These are phyloP conservation scores for Macrolepiota albuminosa DNA, from an alignment of 768 basidiomycete genomes.

Conservation along the genomic window DNA sequence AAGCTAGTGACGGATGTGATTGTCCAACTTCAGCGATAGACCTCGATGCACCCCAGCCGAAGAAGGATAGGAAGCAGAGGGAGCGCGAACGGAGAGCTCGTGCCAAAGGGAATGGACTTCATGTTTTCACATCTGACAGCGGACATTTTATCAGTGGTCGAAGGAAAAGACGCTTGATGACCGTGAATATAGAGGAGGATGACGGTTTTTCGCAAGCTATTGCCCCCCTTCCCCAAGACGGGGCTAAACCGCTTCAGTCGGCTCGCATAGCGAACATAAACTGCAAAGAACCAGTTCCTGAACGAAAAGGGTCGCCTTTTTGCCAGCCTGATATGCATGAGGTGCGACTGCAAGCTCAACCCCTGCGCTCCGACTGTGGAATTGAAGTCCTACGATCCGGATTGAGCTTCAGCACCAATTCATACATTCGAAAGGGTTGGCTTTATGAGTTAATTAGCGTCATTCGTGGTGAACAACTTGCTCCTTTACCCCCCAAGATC, in stretches of 20 bases:
- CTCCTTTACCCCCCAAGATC: slow-evolving; percentile 25
- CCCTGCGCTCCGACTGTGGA: slow-evolving; percentile 44
- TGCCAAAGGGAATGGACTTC: slow-evolving; percentile 27
- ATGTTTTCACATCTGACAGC: slow-evolving; percentile 32
- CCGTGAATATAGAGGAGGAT: slow-evolving; percentile 44
- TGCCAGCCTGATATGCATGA: background rate
- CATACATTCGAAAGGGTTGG: slow-evolving; percentile 57
- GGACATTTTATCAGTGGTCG: slow-evolving; percentile 35
- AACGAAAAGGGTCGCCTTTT: background rate
- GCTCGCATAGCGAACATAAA: slow-evolving; percentile 1
- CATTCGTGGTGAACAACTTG: slow-evolving; percentile 18
- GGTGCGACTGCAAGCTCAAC: background rate
- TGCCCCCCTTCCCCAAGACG: slow-evolving; percentile 24
- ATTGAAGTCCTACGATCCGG: slow-evolving; percentile 48
- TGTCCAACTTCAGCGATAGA: slow-evolving; percentile 9
- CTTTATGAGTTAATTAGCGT: slow-evolving; percentile 52
- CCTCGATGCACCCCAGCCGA: slow-evolving; percentile 12
- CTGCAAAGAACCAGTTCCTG: slow-evolving; percentile 1
- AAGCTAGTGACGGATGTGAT: slow-evolving; percentile 28
- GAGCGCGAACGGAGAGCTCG: slow-evolving; percentile 23
- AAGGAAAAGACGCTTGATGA: slow-evolving; percentile 25
- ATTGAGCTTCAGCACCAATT: slow-evolving; percentile 41
- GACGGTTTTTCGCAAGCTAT: slow-evolving; percentile 36
- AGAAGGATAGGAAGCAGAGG: slow-evolving; percentile 24
- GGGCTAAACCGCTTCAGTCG: slow-evolving; percentile 15